Evolutionary conservation across 2,329 filamentous ascomycete species (phyloP).

Genomic region (Decorospora gaudefroyi): DNA sequence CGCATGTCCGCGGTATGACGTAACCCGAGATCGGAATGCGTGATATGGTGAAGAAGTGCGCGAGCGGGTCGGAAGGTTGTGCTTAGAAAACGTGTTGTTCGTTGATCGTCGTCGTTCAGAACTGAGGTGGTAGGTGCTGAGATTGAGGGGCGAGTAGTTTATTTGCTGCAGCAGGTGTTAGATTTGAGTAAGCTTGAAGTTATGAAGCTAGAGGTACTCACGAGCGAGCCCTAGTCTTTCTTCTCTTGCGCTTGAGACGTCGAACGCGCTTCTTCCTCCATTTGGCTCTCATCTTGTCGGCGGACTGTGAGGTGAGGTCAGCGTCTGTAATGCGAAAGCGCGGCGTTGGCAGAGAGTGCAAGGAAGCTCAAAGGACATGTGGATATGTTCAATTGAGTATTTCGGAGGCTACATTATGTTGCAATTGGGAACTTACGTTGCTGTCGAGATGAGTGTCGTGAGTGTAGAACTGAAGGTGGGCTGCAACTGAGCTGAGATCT

Average conservation of each 20-base stretch:
- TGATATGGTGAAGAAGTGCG: slow-evolving; percentile 25
- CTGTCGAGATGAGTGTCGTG: slow-evolving; percentile 52
- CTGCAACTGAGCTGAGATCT: slow-evolving; percentile 23
- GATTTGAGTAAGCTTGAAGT: neutral
- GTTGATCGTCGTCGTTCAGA: slow-evolving; percentile 36
- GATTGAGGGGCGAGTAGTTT: slow-evolving; percentile 55
- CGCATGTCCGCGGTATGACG: slow-evolving; percentile 34
- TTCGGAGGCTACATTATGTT: slow-evolving; percentile 6
- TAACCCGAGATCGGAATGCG: slow-evolving; percentile 22
- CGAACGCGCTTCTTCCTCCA: slow-evolving; percentile 99
- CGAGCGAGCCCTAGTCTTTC: slow-evolving; percentile 99
- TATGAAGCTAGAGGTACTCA: slow-evolving; percentile 58
- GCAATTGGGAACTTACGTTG: slow-evolving; percentile 44
- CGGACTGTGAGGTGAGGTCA: slow-evolving; percentile 42
- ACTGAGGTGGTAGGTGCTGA: slow-evolving; percentile 42
- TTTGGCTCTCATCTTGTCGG: slow-evolving; percentile 82
- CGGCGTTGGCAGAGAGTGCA: slow-evolving; percentile 13
- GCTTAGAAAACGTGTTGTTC: slow-evolving; percentile 35
- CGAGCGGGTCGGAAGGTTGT: slow-evolving; percentile 30
- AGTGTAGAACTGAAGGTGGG: slow-evolving; percentile 44
- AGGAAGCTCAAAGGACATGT: slow-evolving; percentile 8
- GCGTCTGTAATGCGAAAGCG: slow-evolving; percentile 23
- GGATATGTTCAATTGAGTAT: slow-evolving; percentile 34
- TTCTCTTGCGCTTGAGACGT: slow-evolving; percentile 99
- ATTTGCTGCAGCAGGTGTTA: slow-evolving; percentile 48